Evolutionary conservation across 1,284 basidiomycete species (phyloP), one percentile per base, ranked within the genome.

Genomic region (Tilletia horrida): DNA sequence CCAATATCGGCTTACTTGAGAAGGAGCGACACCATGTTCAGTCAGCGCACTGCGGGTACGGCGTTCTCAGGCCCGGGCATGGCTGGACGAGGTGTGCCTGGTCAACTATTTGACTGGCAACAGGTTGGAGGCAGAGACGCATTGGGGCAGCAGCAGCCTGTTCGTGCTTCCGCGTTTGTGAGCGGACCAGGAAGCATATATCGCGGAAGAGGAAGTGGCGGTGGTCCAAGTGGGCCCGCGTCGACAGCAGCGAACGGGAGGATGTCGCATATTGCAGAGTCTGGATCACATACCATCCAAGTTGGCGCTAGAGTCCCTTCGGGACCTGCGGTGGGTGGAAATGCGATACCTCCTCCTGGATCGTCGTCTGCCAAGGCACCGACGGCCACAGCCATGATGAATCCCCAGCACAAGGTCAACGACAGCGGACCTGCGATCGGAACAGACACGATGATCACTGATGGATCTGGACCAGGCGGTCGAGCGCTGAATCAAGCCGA

Each of bases 21-120:
- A 45, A 25, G 66, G 63, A 68, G 76, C 42, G 76, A 78, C 59
- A 78, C 76, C 2, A 68, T 78, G 63, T 73, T 76, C 75, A 78
- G 73, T 14, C 71, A 73, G 45, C 68, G 69, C 25, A 77, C 76
- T 1, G n/a, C 55, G 4, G 25, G 29, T 4, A 59, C 55, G 3
- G 68, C 67, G 18, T 21, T 71, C 64, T 72, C 74, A 7, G 76
- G 76, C 3, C 76, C 76, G 2, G 76, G 76, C 18, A 72, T 78
- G 71, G 76, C 76, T 1, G 76, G 76, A 6, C 65, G 76, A 11
- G 76, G 76, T n/a, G 75, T 77, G 14, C 75, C 76, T 18, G 76
- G 76, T 14, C 75, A 76, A 47, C 50, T 76, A 8, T 77, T 76
- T 50, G 70, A 69, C 14, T 78, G 74, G 75, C 71, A 73, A 2